phyloP scores from a whole-genome alignment of 371 early-diverging fungal genomes.

The Entomophthora muscae region DNA sequence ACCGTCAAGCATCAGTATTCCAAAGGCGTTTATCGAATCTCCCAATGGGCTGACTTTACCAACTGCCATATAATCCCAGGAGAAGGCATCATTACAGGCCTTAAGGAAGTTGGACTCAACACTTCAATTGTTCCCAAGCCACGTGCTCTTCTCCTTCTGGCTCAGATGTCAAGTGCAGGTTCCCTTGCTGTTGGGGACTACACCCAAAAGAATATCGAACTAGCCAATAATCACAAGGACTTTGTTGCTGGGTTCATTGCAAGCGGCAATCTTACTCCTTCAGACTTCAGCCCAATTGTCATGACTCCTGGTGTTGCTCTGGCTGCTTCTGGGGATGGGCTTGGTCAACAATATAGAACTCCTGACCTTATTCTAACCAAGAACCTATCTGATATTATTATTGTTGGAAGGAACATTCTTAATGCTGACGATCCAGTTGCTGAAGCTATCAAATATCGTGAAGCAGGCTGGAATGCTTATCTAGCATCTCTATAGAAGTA shows the following conservation, averaged over 20 bases:
- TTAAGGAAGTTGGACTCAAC: conserved; percentile 53
- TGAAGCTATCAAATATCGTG: conserved; percentile 65
- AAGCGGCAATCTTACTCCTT: conserved; percentile 40
- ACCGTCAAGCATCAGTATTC: conserved; percentile 89
- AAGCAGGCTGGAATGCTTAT: conserved; percentile 92
- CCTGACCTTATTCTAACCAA: conserved; percentile 72
- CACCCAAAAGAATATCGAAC: conserved; percentile 63
- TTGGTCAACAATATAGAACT: conserved; percentile 91
- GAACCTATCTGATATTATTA: conserved; percentile 81
- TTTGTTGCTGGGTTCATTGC: conserved; percentile 93
- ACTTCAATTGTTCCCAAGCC: conserved; percentile 30
- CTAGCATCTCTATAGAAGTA: conserved; percentile 15
- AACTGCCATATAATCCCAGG: conserved; percentile 91
- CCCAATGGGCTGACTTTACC: conserved; percentile 87
- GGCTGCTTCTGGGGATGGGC: conserved; percentile 56
- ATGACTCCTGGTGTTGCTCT: conserved; percentile 92
- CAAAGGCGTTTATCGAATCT: conserved; percentile 77
- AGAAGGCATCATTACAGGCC: conserved; percentile 83
- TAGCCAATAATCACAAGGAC: conserved; percentile 70
- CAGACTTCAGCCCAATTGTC: conserved; percentile 51
- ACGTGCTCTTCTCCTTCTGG: conserved; percentile 71
- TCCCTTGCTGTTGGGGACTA: conserved; percentile 63
- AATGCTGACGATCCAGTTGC: conserved; percentile 45
- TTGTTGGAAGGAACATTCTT: conserved; percentile 93
- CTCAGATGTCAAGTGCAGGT: conserved; percentile 93